phyloP scores from a whole-genome alignment of 1,284 basidiomycete genomes.

The Abortiporus biennis region DNA sequence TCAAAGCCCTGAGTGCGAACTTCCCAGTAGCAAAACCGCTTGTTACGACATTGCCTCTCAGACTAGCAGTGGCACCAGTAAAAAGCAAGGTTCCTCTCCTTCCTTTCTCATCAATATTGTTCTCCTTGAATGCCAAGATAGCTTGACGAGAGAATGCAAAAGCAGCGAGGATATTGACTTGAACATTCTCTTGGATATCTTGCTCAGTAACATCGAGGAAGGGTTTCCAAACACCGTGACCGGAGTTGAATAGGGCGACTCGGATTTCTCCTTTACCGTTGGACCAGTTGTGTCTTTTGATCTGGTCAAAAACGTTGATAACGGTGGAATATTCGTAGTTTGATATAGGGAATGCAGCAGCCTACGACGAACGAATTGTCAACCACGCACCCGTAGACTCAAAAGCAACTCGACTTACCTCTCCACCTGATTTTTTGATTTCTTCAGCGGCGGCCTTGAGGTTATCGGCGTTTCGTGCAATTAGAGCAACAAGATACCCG shows the following conservation, averaged over 20 bases:
- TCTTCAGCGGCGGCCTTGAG: constrained; percentile 49
- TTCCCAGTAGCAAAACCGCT: constrained; percentile 69
- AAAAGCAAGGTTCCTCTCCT: constrained; percentile 65
- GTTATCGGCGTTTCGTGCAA: constrained; percentile 52
- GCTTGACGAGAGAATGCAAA: constrained; percentile 66
- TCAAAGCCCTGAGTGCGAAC: constrained; percentile 57
- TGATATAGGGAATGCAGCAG: constrained; percentile 50
- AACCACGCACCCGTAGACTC: neutral
- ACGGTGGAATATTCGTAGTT: constrained; percentile 52
- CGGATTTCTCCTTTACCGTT: constrained; percentile 40
- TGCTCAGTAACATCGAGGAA: constrained; percentile 64
- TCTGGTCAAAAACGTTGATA: constrained; percentile 44
- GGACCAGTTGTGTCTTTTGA: constrained; percentile 43
- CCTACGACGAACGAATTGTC: constrained; percentile 30
- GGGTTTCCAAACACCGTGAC: constrained; percentile 50
- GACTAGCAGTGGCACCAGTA: constrained; percentile 70
- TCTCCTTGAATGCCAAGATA: constrained; percentile 57
- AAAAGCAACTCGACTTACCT: constrained; percentile 31
- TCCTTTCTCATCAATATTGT: constrained; percentile 40
- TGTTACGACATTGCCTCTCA: constrained; percentile 59
- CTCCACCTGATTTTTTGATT: constrained; percentile 51
- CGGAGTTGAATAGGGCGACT: constrained; percentile 65
- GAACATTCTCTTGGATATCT: constrained; percentile 41
- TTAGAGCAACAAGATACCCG: constrained; percentile 65
- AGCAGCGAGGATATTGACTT: constrained; percentile 53